Evolutionary conservation across 1,139 yeast species (phyloP).

Genomic region (Yamadazyma aaseri): DNA sequence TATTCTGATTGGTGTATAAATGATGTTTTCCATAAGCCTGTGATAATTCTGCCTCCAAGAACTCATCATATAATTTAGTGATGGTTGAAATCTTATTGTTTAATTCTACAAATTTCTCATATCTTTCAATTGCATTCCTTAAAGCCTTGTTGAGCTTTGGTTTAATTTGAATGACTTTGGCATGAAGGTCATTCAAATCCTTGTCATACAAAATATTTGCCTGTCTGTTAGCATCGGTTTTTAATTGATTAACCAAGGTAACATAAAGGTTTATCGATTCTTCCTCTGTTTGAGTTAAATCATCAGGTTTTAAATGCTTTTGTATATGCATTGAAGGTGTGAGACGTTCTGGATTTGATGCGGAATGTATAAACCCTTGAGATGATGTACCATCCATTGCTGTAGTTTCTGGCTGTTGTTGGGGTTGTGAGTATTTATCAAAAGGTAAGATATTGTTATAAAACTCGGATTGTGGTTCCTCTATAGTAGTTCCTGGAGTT

Average conservation of each 20-base stretch:
- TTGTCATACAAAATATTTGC: constrained; percentile 61
- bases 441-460: constrained; percentile 25
- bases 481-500: no score
- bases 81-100: constrained; percentile 82
- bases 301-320: constrained; percentile 20
- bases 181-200: constrained; percentile 61
- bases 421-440: constrained; percentile 6
- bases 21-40: constrained; percentile 44
- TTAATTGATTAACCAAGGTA: constrained; percentile 56
- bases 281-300: constrained; percentile 59
- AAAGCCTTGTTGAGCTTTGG: constrained; percentile 75
- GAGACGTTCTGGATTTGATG: constrained; percentile 7
- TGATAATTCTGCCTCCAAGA: constrained; percentile 66
- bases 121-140: constrained; percentile 60
- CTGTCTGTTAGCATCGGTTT: constrained; percentile 46
- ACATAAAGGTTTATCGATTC: constrained; percentile 70
- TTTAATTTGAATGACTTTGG: constrained; percentile 61
- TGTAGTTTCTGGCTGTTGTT: constrained; percentile 9
- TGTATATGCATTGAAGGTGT: constrained; percentile 16
- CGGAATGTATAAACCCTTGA: constrained; percentile 9
- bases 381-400: constrained; percentile 13
- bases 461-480: constrained; percentile 27
- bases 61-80: constrained; percentile 72
- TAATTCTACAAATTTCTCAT: constrained; percentile 72
- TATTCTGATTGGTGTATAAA: constrained; percentile 9